Evolutionary conservation across 805 yeast genomes (phyloP).

Genomic region (Kuraishia capsulata): DNA sequence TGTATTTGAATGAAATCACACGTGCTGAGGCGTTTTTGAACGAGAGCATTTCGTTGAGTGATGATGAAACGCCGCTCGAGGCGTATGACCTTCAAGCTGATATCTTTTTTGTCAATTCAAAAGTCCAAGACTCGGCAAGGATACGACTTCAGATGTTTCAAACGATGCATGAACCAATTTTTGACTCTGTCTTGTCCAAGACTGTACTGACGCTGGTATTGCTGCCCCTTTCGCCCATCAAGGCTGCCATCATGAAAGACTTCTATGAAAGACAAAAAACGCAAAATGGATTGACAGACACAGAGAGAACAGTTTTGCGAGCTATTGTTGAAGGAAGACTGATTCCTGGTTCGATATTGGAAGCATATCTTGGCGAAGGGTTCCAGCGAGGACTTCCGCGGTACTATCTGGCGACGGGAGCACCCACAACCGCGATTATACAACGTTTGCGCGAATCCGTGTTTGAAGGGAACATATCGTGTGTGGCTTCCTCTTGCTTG

Average conservation of each 20-base stretch:
- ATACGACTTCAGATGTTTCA: background rate
- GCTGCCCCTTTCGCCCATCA: background rate
- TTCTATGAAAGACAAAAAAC: background rate
- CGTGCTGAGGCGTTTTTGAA: background rate
- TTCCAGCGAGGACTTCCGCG: background rate
- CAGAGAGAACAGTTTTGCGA: background rate
- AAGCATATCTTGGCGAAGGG: background rate
- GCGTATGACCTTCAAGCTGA: background rate
- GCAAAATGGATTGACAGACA: background rate
- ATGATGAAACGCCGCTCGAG: background rate
- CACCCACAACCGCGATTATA: background rate
- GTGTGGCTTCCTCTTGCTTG: constrained; percentile 11
- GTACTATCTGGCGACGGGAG: background rate
- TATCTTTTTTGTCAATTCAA: background rate
- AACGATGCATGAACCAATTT: background rate
- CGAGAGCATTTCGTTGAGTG: background rate
- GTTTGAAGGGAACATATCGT: constrained; percentile 13
- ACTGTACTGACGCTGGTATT: background rate
- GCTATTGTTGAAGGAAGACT: background rate
- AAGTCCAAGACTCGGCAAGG: background rate
- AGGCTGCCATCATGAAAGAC: background rate
- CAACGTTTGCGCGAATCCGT: background rate
- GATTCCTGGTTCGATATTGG: background rate
- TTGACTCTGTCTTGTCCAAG: no score
- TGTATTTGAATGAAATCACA: background rate